Base-by-base conservation (phyloP, 2,329 filamentous ascomycete genomes). In the Calonectria montana region DNA sequence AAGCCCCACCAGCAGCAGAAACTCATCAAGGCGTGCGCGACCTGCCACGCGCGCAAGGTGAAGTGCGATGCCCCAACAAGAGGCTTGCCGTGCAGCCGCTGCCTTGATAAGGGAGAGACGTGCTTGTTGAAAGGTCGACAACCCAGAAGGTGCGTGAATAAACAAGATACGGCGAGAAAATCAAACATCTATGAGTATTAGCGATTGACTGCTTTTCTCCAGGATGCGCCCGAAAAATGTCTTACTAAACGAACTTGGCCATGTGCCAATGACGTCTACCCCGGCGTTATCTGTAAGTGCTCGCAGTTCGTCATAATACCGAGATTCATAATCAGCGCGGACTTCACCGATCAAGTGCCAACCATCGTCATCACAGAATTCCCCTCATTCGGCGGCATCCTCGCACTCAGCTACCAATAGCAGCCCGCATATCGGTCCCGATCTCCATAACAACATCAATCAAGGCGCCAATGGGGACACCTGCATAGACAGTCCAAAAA, bases 11-110 rank as follows among this genome's bases (percentile, higher is more conserved):
- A n/a, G 6, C 64, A 47, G 29, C 65, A 61, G 43, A 62, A 45
- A 43, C 41, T 53, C 21, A 67, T 61, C 55, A 67, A 39, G 55
- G 25, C 65, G 2, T 67, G 65, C 43, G 53, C 53, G 10, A 67
- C 2, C n/a, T 67, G 65, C 45, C 65, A 67, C 41, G 41, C 41
- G n/a, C 65, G 65, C 53, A 67, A 67, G 29, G 65, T 67, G 10
- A 62, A 43, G 25, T 67, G 65, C 41, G 65, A 67, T 29, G 65
- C 65, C 3, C 31, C 65, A 16, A 62, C 65, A 16, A 67, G 31
- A 23, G 65, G 65, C 8, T 21, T 67, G 29, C 65, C 65, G 3
- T 67, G 65, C 43, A 67, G 39, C n/a, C 65, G 65, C 10, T 67
- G 65, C 27, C 4, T 23, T 9, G 65, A 67, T 31, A 61, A 57